phyloP scores from a whole-genome alignment of 306 rosid genomes.

The Quercus variabilis region DNA sequence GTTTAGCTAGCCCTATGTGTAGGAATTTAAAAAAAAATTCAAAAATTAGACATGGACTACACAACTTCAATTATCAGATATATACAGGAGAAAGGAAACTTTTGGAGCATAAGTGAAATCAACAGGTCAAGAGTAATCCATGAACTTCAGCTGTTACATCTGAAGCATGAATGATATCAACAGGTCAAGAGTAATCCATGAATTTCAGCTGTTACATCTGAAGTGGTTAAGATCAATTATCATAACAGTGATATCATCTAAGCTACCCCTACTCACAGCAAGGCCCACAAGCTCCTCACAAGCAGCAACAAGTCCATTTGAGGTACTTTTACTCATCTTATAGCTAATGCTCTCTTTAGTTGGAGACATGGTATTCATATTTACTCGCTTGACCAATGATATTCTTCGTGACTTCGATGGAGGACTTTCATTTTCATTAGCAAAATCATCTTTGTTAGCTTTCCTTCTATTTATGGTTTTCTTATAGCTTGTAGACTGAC shows the following conservation, averaged over 20 bases:
- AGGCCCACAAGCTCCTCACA: constrained; percentile 63
- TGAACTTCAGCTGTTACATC: constrained; percentile 9
- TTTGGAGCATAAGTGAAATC: not conserved
- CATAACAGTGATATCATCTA: constrained; percentile 66
- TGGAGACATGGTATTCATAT: constrained; percentile 34
- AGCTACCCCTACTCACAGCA: constrained; percentile 50
- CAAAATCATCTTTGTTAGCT: constrained; percentile 24
- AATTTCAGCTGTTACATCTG: constrained; percentile 16
- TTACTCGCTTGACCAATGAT: constrained; percentile 36
- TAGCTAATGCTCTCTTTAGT: constrained; percentile 28
- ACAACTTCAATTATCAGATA: not conserved
- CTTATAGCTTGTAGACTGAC: constrained; percentile 25
- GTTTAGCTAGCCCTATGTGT: not conserved
- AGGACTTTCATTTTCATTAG: constrained; percentile 46
- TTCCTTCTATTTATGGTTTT: constrained; percentile 24
- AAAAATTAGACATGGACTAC: not conserved
- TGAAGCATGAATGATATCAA: constrained; percentile 11
- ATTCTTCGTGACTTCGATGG: constrained; percentile 44
- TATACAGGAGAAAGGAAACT: not conserved
- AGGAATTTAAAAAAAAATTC: too few species aligned
- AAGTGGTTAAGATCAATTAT: constrained; percentile 51
- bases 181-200: not conserved
- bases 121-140: not conserved
- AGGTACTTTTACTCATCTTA: constrained; percentile 21
- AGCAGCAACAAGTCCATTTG: constrained; percentile 43